Evolutionary conservation across 805 yeast species (phyloP).

Genomic region (Wickerhamiella azymoides): DNA sequence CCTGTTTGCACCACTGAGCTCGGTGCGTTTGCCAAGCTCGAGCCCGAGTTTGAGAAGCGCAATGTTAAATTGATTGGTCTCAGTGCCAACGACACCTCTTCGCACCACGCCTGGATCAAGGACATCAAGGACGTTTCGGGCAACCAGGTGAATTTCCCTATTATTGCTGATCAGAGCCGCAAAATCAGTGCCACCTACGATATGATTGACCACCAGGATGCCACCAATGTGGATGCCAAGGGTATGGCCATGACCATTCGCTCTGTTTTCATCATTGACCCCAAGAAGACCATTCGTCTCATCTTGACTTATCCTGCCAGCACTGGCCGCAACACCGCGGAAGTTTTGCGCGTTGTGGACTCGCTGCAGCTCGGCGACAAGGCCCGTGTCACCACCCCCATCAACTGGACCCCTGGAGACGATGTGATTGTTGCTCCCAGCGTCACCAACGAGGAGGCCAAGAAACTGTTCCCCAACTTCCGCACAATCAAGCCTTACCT

Average conservation of each 20-base stretch:
- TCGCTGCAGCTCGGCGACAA: slow-evolving; percentile 75
- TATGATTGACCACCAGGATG: slow-evolving; percentile 75
- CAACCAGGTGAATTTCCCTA: slow-evolving; percentile 67
- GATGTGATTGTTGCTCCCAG: slow-evolving; percentile 87
- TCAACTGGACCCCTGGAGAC: slow-evolving; percentile 77
- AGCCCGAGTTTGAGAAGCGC: slow-evolving; percentile 77
- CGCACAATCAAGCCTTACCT: slow-evolving; percentile 79
- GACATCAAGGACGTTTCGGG: slow-evolving; percentile 79
- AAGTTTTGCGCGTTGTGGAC: slow-evolving; percentile 79
- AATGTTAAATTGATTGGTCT: slow-evolving; percentile 77
- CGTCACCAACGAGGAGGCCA: slow-evolving; percentile 65
- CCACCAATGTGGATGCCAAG: slow-evolving; percentile 50
- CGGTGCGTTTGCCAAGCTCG: slow-evolving; percentile 85
- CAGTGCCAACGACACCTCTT: slow-evolving; percentile 69
- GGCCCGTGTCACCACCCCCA: slow-evolving; percentile 77
- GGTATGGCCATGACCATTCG: slow-evolving; percentile 79
- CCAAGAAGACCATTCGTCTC: slow-evolving; percentile 73
- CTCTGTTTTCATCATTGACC: slow-evolving; percentile 83
- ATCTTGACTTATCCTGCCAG: slow-evolving; percentile 83
- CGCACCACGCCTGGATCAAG: slow-evolving; percentile 76
- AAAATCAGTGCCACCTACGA: slow-evolving; percentile 68
- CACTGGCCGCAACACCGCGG: slow-evolving; percentile 85
- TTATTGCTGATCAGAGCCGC: slow-evolving; percentile 73
- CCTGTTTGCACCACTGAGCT: slow-evolving; percentile 93
- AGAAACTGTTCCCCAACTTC: slow-evolving; percentile 74